phyloP scores from a whole-genome alignment of 176 grass and related monocot genomes.

The Cenchrus americanus region DNA sequence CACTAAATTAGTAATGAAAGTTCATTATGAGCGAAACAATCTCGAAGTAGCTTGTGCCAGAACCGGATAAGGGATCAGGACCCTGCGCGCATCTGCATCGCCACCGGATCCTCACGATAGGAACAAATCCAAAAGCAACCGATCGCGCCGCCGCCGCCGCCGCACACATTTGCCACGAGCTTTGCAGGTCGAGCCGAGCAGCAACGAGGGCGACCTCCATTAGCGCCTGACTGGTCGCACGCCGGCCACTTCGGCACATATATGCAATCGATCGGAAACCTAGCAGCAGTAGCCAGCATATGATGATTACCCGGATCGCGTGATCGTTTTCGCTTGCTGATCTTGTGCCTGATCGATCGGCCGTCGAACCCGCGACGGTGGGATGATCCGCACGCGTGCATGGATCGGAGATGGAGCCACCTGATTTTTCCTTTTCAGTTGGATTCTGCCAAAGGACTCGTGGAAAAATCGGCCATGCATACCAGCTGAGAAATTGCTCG shows the following conservation, averaged over 20 bases:
- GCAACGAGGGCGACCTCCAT: conserved; percentile 37
- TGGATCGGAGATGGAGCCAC: not conserved
- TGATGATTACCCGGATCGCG: not conserved
- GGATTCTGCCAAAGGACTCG: conserved; percentile 28
- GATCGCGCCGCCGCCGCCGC: conserved; percentile 5
- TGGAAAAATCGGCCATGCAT: conserved; percentile 10
- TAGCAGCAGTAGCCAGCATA: not conserved
- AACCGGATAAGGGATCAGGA: not conserved
- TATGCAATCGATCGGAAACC: not conserved
- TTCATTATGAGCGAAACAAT: too few species aligned
- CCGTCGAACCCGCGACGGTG: not conserved
- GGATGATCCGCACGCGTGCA: not conserved
- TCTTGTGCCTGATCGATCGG: conserved; percentile 2
- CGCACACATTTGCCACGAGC: conserved; percentile 17
- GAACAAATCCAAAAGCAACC: conserved; percentile 24
- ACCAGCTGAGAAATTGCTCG: not conserved
- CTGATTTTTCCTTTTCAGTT: not conserved
- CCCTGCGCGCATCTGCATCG: not conserved
- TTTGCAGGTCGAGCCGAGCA: not conserved
- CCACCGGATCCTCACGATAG: conserved; percentile 18
- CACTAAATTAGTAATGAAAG: too few species aligned
- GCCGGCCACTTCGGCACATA: not conserved
- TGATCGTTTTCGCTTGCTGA: not conserved
- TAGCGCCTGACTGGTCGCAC: not conserved
- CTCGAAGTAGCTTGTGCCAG: not conserved